Percentiles rank a stretch among this genome's conserved stretches.
phyloP scores from a whole-genome alignment of 805 yeast genomes.

The Pichia cabralensis region DNA sequence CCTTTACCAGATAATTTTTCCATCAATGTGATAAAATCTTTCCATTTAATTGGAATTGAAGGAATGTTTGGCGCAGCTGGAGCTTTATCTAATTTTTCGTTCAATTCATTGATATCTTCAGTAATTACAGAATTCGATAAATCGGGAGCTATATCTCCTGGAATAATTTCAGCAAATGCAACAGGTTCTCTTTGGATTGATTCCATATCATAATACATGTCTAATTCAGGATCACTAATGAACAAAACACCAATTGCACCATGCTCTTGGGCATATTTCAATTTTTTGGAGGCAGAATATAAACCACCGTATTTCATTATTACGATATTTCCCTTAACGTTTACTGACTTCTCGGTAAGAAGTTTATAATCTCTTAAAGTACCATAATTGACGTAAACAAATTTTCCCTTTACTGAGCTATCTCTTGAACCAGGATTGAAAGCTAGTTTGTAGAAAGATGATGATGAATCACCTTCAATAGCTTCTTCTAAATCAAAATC shows the following conservation, averaged over 20 bases:
- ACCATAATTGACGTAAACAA: constrained; percentile 65
- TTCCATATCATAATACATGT: constrained; percentile 27
- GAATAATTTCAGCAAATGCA: constrained; percentile 42
- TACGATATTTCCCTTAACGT: constrained; percentile 41
- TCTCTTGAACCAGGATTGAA: constrained; percentile 61
- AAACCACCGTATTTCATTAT: constrained; percentile 49
- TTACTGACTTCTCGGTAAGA: constrained; percentile 29
- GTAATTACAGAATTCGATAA: constrained; percentile 80
- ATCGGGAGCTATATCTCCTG: constrained; percentile 77
- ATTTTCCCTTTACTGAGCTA: constrained; percentile 43
- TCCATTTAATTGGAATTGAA: constrained; percentile 66
- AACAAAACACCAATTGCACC: constrained; percentile 64
- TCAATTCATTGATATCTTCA: constrained; percentile 19
- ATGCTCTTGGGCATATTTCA: constrained; percentile 41
- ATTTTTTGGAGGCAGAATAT: constrained; percentile 38
- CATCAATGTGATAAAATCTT: constrained; percentile 46
- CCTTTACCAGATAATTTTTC: constrained; percentile 30
- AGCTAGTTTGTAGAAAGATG: constrained; percentile 27
- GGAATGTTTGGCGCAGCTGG: constrained; percentile 61
- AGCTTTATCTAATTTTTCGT: constrained; percentile 35
- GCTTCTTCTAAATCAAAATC: constrained; percentile 17
- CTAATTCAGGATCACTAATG: constrained; percentile 34
- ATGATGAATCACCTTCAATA: constrained; percentile 5
- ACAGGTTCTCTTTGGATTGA: constrained; percentile 48
- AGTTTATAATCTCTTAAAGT: constrained; percentile 38